Base-by-base conservation (phyloP, 805 yeast species). In the Hanseniaspora taiwanica region DNA sequence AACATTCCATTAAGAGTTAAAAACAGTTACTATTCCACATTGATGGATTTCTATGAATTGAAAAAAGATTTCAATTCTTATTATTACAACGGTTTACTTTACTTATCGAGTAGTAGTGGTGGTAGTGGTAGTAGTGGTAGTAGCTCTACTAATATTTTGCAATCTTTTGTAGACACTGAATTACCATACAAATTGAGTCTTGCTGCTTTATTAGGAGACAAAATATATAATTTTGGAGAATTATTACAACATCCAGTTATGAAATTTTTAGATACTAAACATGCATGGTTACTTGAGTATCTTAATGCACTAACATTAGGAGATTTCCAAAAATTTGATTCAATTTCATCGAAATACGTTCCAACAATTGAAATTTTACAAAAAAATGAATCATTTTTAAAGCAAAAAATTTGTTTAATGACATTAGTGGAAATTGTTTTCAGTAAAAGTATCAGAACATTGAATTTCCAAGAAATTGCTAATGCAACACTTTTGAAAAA, bases 211-310 rank as follows among this genome's bases (percentile, higher is more conserved):
- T 68, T 89, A 50, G 97, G 96, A 37, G 94, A 86, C 55, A 78
- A 74, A 53, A 83, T 89, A 50, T 91, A 85, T 67, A 91, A 89
- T 64, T 91, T 91, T 60, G 97, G 97, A 39, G 98, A 91, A 63
- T 72, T 91, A 46, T 71, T 91, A 45, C 76, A 86, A 58, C 97
- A 89, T 60, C 94, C 91, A 35, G 32, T 89, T 36, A 71, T 86
- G 59, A 56, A 64, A 33, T 59, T 66, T 31, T 68, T 81, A 33
- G 68, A 64, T 39, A 59, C 72, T 32, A 64, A 65, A 35, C 73
- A 73, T 57, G 59, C 63, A 27, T 85, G 95, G 94, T 64, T 91
- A 45, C 72, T 76, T 46, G 72, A 78, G 37, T 62, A 87, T 46
- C 67, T 91, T 39, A 65, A 74, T 44, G 69, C 81, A 20, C 67